phyloP scores from a whole-genome alignment of 257 asterid genomes.

The Petunia secreta region DNA sequence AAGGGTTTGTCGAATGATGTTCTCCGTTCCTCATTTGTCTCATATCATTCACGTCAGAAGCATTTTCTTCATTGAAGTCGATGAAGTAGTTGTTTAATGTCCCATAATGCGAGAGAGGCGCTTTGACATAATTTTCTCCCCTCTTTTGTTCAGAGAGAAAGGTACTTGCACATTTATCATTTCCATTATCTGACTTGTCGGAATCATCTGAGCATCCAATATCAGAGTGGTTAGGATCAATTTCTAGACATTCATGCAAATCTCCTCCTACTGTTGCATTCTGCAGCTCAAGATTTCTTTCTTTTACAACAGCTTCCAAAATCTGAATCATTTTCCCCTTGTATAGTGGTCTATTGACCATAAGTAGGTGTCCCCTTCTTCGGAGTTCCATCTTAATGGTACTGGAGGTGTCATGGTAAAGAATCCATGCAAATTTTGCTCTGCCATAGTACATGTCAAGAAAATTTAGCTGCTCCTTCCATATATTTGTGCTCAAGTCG shows the following conservation, averaged over 20 bases:
- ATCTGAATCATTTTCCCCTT: conserved; percentile 75
- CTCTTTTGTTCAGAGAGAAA: conserved; percentile 29
- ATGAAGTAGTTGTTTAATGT: conserved; percentile 29
- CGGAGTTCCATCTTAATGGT: conserved; percentile 72
- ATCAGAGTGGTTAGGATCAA: conserved; percentile 54
- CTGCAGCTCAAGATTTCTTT: conserved; percentile 40
- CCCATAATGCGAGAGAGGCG: conserved; percentile 28
- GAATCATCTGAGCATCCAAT: conserved; percentile 66
- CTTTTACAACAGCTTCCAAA: conserved; percentile 59
- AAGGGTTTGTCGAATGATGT: conserved; percentile 14
- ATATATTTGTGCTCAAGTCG: conserved; percentile 69
- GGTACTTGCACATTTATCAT: conserved; percentile 26
- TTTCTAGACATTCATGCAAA: conserved; percentile 59
- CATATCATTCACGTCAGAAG: conserved; percentile 26
- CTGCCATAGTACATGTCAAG: conserved; percentile 55
- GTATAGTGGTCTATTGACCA: conserved; percentile 78
- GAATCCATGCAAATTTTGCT: conserved; percentile 78
- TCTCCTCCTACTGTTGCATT: conserved; percentile 41
- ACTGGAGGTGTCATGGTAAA: conserved; percentile 68
- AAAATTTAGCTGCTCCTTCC: conserved; percentile 81
- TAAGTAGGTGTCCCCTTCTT: conserved; percentile 61
- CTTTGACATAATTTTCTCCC: conserved; percentile 26
- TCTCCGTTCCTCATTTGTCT: conserved; percentile 33
- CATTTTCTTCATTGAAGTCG: conserved; percentile 41
- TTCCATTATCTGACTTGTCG: conserved; percentile 54